Evolutionary conservation across 176 grass and related monocot genomes (phyloP), one percentile per base, ranked within the genome.

Genomic region (Pharus latifolius): DNA sequence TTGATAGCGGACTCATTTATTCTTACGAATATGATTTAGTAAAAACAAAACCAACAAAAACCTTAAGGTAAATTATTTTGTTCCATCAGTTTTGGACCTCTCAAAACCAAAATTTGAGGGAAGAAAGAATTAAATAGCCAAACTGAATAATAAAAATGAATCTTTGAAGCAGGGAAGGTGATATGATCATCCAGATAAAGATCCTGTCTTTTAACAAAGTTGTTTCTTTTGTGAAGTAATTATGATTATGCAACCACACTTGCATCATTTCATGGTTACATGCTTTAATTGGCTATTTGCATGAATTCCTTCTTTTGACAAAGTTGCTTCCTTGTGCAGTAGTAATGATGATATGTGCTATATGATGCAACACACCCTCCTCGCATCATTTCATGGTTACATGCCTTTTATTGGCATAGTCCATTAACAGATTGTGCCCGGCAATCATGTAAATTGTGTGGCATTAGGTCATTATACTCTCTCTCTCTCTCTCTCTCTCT

Each of bases 281-380:
- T 51, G 43, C 59, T 49, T 78, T 84, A 65, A 43, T 65, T 44
- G 18, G 60, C 59, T 72, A 57, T 73, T 78, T 49, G 14, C 42
- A 64, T 70, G 56, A 83, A 77, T 29, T 9, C 2, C 60, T 24
- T 3, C 47, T 33, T 54, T 25, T 25, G 40, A 49, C 63, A 43
- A 52, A 45, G 31, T 50, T 47, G 72, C 31, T 63, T 37, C 1
- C 13, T 15, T 14, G 41, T 35, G 28, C n/a, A n/a, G n/a, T 25
- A 29, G 20, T 37, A 38, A 78, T 78, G 29, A 58, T 78, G 52
- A 51, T 67, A 14, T 28, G 19, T 37, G 40, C 51, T 76, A 40
- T 25, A 73, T 73, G 27, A 47, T 59, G 28, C 56, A 18, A 9
- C 41, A 10, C 32, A n/a, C 3, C 3, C 56, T 17, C 14, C 42